Percentiles rank a stretch among this genome's conserved stretches.
These are phyloP conservation scores for Annona squamosa DNA, from an alignment of 164 flowering plant genomes.

Conservation along the genomic window DNA sequence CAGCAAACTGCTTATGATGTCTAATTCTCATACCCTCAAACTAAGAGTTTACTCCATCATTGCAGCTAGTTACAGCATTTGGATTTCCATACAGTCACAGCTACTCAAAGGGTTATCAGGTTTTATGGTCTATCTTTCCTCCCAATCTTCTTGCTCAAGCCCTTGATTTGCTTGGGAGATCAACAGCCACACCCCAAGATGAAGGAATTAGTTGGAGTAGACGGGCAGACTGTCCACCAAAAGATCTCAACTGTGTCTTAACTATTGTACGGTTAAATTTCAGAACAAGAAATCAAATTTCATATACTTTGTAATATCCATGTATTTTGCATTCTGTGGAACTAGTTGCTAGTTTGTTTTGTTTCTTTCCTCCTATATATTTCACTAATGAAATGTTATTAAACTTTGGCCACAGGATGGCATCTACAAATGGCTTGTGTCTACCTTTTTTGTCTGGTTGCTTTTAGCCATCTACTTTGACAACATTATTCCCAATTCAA, in stretches of 20 bases:
- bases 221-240: constrained; percentile 49
- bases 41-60: constrained; percentile 6
- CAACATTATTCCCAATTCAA: constrained; percentile 70
- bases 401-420: constrained; percentile 52
- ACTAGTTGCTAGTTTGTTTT: not conserved
- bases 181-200: constrained; percentile 63
- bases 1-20: not conserved
- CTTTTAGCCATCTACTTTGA: constrained; percentile 89
- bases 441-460: constrained; percentile 67
- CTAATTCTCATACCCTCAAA: no score
- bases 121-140: constrained; percentile 79
- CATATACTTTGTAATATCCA: not conserved
- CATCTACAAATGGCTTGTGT: constrained; percentile 63
- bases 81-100: constrained; percentile 62
- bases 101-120: constrained; percentile 21
- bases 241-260: constrained; percentile 49
- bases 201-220: constrained; percentile 76
- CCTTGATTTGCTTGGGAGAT: constrained; percentile 48
- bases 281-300: not conserved
- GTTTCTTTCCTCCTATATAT: not conserved
- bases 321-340: not conserved
- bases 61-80: constrained; percentile 70
- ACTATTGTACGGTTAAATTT: constrained; percentile 52
- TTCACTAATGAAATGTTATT: constrained; percentile 4
- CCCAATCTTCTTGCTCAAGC: constrained; percentile 80